Evolutionary conservation across 768 basidiomycete genomes (phyloP).

Genomic region (Lyophyllum semitale): DNA sequence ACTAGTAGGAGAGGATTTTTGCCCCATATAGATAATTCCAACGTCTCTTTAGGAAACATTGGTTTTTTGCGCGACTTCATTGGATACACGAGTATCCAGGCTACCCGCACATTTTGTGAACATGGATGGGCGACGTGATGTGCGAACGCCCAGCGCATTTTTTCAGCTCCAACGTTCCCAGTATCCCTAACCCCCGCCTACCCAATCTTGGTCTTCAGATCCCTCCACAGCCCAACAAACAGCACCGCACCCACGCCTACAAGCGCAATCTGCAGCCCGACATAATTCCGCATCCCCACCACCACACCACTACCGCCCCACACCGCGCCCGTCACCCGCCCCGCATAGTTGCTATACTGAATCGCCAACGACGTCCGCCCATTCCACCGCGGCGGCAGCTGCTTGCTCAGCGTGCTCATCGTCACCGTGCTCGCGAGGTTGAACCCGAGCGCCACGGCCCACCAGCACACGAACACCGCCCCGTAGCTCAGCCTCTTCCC

Average conservation of each 20-base stretch:
- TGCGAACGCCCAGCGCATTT: too few relatives aligned
- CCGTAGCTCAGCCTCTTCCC: slow-evolving; percentile 36
- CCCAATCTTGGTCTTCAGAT: slow-evolving; percentile 66
- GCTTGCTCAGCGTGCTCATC: slow-evolving; percentile 66
- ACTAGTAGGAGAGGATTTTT: too few relatives aligned
- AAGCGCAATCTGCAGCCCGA: slow-evolving; percentile 60
- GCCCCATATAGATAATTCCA: too few relatives aligned
- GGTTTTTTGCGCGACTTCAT: too few relatives aligned
- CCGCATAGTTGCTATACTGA: slow-evolving; percentile 69
- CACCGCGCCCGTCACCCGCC: slow-evolving; percentile 66
- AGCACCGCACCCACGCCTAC: slow-evolving; percentile 60
- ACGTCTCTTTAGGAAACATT: too few relatives aligned
- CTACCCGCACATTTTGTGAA: too few relatives aligned
- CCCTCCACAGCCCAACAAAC: slow-evolving; percentile 58
- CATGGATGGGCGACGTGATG: too few relatives aligned
- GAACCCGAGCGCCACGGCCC: slow-evolving; percentile 69
- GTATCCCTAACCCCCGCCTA: too few relatives aligned
- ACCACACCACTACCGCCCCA: slow-evolving; percentile 65
- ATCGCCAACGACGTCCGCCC: slow-evolving; percentile 55
- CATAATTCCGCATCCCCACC: slow-evolving; percentile 62
- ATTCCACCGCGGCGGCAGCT: slow-evolving; percentile 66
- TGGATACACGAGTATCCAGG: too few relatives aligned
- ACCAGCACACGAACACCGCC: slow-evolving; percentile 52
- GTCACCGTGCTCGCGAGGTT: slow-evolving; percentile 74
- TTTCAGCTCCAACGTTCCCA: too few relatives aligned